phyloP scores from a whole-genome alignment of 257 asterid genomes.

The Solanum clarkiae region DNA sequence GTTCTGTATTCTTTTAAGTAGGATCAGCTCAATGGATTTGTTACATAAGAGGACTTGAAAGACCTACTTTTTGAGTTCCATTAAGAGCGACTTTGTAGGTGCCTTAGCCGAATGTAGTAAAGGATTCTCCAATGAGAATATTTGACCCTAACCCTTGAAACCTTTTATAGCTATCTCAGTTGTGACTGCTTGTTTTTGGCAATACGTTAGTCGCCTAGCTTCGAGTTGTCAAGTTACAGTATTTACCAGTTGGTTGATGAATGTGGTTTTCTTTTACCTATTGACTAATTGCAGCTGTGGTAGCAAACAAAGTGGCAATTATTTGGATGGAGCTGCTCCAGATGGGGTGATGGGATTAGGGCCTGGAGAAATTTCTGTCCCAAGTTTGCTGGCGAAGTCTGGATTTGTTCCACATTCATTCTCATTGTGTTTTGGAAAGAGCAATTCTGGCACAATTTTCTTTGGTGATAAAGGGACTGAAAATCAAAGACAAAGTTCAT shows the following conservation, averaged over 20 bases:
- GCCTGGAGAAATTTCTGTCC: conserved; percentile 64
- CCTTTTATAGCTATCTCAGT: neutral
- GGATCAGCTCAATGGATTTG: neutral
- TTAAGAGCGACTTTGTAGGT: neutral
- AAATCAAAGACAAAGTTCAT: conserved; percentile 46
- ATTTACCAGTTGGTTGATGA: neutral
- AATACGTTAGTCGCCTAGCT: neutral
- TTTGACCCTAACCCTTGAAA: neutral
- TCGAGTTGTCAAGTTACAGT: neutral
- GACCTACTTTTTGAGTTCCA: neutral
- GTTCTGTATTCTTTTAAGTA: neutral
- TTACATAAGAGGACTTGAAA: neutral
- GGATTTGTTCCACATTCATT: conserved; percentile 63
- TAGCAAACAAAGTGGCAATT: conserved; percentile 62
- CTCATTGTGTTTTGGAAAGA: conserved; percentile 67
- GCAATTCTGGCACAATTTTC: conserved; percentile 58
- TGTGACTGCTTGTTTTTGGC: neutral
- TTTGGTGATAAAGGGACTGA: conserved; percentile 73
- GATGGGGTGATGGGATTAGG: conserved; percentile 83
- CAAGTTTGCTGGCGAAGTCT: conserved; percentile 66
- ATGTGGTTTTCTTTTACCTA: neutral
- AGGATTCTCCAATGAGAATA: neutral
- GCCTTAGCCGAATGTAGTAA: neutral
- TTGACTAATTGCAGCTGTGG: conserved; percentile 50
- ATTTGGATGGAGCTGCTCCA: conserved; percentile 72